These are phyloP conservation scores for Coprinopsis cinerea DNA, from an alignment of 768 basidiomycete genomes.

Conservation along the genomic window DNA sequence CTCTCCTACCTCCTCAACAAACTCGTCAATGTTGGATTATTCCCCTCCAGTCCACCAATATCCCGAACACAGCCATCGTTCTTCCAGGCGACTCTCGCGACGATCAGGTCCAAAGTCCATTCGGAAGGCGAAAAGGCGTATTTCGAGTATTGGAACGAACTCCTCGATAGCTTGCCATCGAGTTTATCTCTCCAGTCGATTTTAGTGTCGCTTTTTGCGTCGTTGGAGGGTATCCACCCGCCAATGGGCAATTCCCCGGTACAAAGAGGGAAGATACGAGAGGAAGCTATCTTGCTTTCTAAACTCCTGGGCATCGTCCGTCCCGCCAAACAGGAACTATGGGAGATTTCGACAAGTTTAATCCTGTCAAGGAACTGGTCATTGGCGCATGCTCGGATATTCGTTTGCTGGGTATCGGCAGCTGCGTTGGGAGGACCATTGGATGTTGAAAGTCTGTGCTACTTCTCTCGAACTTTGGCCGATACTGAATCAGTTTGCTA, in stretches of 20 bases:
- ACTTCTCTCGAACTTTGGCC: background rate
- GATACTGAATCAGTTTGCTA: slow-evolving; percentile 15
- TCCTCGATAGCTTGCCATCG: slow-evolving; percentile 45
- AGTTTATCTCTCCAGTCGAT: slow-evolving; percentile 49
- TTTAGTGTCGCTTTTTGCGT: slow-evolving; percentile 51
- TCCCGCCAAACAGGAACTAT: slow-evolving; percentile 41
- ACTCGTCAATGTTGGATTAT: slow-evolving; percentile 62
- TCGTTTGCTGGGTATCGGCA: slow-evolving; percentile 66
- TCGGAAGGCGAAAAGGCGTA: slow-evolving; percentile 30
- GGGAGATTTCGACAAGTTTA: slow-evolving; percentile 43
- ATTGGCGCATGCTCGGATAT: slow-evolving; percentile 51
- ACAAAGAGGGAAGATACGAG: slow-evolving; percentile 40
- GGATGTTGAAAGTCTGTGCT: slow-evolving; percentile 25
- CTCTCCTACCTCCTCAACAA: slow-evolving; percentile 56
- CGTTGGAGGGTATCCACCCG: slow-evolving; percentile 31
- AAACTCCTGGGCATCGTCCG: slow-evolving; percentile 46
- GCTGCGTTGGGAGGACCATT: slow-evolving; percentile 20
- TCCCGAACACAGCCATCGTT: slow-evolving; percentile 67
- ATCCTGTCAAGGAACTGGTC: slow-evolving; percentile 55
- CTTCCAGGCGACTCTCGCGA: slow-evolving; percentile 46
- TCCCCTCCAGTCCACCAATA: slow-evolving; percentile 45
- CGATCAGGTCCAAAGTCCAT: slow-evolving; percentile 35
- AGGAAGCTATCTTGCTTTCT: slow-evolving; percentile 49
- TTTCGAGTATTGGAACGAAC: slow-evolving; percentile 41
- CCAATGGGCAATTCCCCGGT: slow-evolving; percentile 21